These are phyloP conservation scores for Lactarius sp. DNA, from an alignment of 768 basidiomycete species.

Conservation along the genomic window DNA sequence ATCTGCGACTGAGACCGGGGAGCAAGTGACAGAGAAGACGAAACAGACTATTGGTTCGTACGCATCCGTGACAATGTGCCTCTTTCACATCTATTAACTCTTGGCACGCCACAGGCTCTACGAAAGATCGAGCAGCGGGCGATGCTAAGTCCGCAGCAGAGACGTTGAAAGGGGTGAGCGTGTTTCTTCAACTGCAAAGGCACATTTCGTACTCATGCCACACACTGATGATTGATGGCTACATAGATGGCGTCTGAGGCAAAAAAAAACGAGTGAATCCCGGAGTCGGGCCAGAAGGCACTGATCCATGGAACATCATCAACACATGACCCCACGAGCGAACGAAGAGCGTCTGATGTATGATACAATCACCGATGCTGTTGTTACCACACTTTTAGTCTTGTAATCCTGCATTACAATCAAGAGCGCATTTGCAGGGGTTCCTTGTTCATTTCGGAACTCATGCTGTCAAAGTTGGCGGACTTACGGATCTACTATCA, in stretches of 20 bases:
- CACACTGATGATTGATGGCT: not conserved
- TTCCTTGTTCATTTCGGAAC: too few relatives aligned
- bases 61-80: not conserved
- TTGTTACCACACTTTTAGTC: too few relatives aligned
- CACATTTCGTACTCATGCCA: not conserved
- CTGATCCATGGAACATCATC: not conserved
- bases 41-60: slow-evolving; percentile 20
- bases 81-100: not conserved
- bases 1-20: slow-evolving; percentile 22
- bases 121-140: slow-evolving; percentile 6
- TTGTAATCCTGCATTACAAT: too few relatives aligned
- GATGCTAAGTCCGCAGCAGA: not conserved
- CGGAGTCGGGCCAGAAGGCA: not conserved
- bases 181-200: too few relatives aligned
- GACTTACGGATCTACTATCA: too few relatives aligned
- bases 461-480: too few relatives aligned
- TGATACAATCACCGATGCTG: too few relatives aligned
- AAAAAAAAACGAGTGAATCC: slow-evolving; percentile 1
- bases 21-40: slow-evolving; percentile 22
- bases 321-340: not conserved
- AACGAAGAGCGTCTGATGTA: not conserved
- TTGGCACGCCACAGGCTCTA: slow-evolving; percentile 3
- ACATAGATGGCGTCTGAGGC: slow-evolving; percentile 10
- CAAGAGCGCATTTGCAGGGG: too few relatives aligned
- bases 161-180: slow-evolving; percentile 8